These are phyloP conservation scores for Gentiana dahurica DNA, from an alignment of 257 asterid genomes.

Conservation along the genomic window DNA sequence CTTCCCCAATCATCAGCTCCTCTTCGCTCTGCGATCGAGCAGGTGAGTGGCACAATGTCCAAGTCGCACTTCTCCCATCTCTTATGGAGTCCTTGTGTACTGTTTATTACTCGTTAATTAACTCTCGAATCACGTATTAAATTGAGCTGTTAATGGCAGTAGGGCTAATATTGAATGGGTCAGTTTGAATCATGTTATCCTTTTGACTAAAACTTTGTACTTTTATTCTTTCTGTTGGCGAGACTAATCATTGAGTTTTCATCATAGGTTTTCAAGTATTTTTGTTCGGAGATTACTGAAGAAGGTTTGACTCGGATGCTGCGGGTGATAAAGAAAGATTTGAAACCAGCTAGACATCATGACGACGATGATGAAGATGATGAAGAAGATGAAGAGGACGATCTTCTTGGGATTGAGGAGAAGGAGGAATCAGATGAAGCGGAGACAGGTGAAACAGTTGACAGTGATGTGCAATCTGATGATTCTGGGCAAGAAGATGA, in stretches of 20 bases:
- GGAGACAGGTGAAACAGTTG: constrained; percentile 74
- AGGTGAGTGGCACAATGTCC: constrained; percentile 33
- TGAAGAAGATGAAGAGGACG: constrained; percentile 58
- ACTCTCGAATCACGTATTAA: neutral
- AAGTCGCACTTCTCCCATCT: neutral
- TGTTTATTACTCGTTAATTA: neutral
- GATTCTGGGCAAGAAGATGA: constrained; percentile 64
- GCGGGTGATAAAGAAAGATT: constrained; percentile 77
- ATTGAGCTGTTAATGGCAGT: neutral
- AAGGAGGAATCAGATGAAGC: constrained; percentile 78
- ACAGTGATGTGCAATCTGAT: constrained; percentile 66
- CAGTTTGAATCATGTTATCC: neutral
- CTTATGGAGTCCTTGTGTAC: neutral
- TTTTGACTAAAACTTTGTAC: neutral
- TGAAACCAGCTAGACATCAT: constrained; percentile 82
- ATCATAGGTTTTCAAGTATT: constrained; percentile 69
- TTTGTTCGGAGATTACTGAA: constrained; percentile 56
- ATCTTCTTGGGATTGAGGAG: constrained; percentile 77
- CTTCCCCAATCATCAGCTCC: constrained; percentile 94
- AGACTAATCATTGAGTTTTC: neutral
- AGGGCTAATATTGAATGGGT: neutral
- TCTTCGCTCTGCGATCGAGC: constrained; percentile 83
- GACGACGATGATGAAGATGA: constrained; percentile 56
- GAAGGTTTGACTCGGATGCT: constrained; percentile 80
- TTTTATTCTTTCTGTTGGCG: neutral